phyloP scores from a whole-genome alignment of 2,329 filamentous ascomycete genomes.

The Scopulariopsis brevicaulis region DNA sequence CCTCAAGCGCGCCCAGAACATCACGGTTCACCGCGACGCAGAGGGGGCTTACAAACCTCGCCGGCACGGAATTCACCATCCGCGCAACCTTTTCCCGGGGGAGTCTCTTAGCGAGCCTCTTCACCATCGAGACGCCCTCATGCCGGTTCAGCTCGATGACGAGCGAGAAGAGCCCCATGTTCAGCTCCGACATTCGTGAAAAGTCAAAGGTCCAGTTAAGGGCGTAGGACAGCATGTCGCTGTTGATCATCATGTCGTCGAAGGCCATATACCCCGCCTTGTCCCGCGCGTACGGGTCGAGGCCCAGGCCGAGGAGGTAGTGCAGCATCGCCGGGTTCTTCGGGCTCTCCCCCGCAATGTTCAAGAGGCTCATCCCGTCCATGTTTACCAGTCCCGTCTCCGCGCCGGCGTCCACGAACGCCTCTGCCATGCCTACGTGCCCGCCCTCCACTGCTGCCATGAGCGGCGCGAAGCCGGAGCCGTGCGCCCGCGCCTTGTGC shows the following conservation, averaged over 20 bases:
- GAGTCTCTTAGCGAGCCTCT: constrained; percentile 4
- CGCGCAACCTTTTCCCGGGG: background rate
- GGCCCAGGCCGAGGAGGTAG: constrained; percentile 7
- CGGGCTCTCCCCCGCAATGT: constrained; percentile 5
- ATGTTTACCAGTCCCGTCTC: background rate
- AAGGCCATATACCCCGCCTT: constrained; percentile 6
- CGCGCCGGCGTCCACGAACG: background rate
- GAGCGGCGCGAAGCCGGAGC: constrained; percentile 4
- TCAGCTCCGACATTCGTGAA: background rate
- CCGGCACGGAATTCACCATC: constrained; percentile 2
- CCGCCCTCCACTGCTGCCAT: constrained; percentile 4
- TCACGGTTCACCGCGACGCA: constrained; percentile 1
- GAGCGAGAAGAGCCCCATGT: constrained; percentile 2
- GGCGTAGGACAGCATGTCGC: constrained; percentile 79
- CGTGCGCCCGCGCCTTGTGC: background rate
- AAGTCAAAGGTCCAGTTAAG: constrained; percentile 54
- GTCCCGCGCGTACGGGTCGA: constrained; percentile 7
- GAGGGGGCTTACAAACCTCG: background rate
- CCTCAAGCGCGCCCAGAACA: constrained; percentile 4
- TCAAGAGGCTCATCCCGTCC: constrained; percentile 1
- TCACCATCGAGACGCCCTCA: background rate
- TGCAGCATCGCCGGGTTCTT: constrained; percentile 5
- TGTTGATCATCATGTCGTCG: constrained; percentile 46
- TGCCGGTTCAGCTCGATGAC: constrained; percentile 2
- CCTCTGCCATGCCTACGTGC: background rate